Percentiles rank a stretch among this genome's conserved stretches.
phyloP scores from a whole-genome alignment of 2,329 filamentous ascomycete species.

The Magnaporthiopsis rhizophila region DNA sequence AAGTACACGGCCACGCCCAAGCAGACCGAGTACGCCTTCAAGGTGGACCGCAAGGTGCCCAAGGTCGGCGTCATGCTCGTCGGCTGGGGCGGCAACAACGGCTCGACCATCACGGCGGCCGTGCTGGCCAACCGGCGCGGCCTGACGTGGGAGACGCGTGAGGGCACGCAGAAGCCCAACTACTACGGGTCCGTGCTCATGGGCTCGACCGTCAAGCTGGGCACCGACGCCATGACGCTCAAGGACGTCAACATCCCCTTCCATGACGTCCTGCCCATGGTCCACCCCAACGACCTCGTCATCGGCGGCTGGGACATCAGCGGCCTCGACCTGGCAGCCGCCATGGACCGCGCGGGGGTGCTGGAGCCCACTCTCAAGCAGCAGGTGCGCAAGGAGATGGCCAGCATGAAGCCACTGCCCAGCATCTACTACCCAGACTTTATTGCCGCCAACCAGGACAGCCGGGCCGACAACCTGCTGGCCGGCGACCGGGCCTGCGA shows the following conservation, averaged over 20 bases:
- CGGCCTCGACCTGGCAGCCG: slow-evolving; percentile 74
- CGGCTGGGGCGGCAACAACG: slow-evolving; percentile 97
- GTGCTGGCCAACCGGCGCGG: slow-evolving; percentile 90
- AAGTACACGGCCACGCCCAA: slow-evolving; percentile 77
- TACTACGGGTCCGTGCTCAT: slow-evolving; percentile 98
- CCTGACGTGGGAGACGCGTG: slow-evolving; percentile 87
- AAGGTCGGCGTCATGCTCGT: slow-evolving; percentile 97
- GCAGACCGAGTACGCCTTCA: slow-evolving; percentile 93
- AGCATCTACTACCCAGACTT: slow-evolving; percentile 99
- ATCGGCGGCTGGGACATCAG: slow-evolving; percentile 98
- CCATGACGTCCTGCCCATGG: slow-evolving; percentile 89
- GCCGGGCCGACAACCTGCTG: slow-evolving; percentile 86
- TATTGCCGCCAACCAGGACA: slow-evolving; percentile 97
- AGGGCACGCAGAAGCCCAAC: slow-evolving; percentile 78
- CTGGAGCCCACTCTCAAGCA: slow-evolving; percentile 92
- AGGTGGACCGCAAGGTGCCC: slow-evolving; percentile 86
- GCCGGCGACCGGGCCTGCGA: slow-evolving; percentile 74
- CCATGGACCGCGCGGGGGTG: slow-evolving; percentile 94
- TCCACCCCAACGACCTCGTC: slow-evolving; percentile 90
- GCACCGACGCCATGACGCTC: slow-evolving; percentile 72
- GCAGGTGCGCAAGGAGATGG: slow-evolving; percentile 89
- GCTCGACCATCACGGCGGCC: slow-evolving; percentile 91
- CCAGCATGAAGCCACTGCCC: slow-evolving; percentile 76
- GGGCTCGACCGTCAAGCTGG: slow-evolving; percentile 95
- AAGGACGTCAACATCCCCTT: slow-evolving; percentile 95